Evolutionary conservation across 2,329 filamentous ascomycete species (phyloP).

Genomic region (Drechslerella coelobrocha): DNA sequence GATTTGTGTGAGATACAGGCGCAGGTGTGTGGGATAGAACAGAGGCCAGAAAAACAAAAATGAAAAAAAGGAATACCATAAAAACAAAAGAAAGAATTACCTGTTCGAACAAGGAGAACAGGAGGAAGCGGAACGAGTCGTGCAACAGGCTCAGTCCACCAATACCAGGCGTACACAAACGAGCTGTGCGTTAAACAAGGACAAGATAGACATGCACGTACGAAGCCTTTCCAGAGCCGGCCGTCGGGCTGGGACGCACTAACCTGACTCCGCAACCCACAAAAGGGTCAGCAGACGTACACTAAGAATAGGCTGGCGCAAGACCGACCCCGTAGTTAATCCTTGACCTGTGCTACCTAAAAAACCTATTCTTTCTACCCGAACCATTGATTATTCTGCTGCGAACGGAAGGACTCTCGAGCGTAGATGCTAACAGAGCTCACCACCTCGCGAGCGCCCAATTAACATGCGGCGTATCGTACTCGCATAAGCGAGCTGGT

Average conservation of each 20-base stretch:
- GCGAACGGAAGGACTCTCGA: slow-evolving; percentile 24
- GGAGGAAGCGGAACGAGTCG: slow-evolving; percentile 41
- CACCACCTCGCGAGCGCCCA: no score
- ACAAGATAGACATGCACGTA: background rate
- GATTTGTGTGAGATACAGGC: slow-evolving; percentile 23
- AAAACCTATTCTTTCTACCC: background rate
- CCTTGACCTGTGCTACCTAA: slow-evolving; percentile 35
- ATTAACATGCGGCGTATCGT: no score
- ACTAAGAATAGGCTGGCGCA: slow-evolving; percentile 49
- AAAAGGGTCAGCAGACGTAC: slow-evolving; percentile 41
- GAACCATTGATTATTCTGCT: slow-evolving; percentile 8
- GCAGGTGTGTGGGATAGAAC: slow-evolving; percentile 24
- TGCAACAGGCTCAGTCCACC: slow-evolving; percentile 26
- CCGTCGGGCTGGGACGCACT: slow-evolving; percentile 3
- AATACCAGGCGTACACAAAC: background rate
- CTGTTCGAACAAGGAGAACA: slow-evolving; percentile 18
- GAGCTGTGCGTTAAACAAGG: background rate
- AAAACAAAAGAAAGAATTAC: no score
- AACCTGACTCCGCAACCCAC: slow-evolving; percentile 11
- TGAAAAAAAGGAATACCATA: slow-evolving; percentile 5
- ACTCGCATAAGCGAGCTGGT: background rate
- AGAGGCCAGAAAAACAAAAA: slow-evolving; percentile 21
- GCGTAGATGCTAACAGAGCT: background rate
- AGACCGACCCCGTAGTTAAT: slow-evolving; percentile 15
- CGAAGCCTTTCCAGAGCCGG: slow-evolving; percentile 26